These are phyloP conservation scores for Clarireedia hainanense DNA, from an alignment of 2,329 filamentous ascomycete genomes.

Conservation along the genomic window DNA sequence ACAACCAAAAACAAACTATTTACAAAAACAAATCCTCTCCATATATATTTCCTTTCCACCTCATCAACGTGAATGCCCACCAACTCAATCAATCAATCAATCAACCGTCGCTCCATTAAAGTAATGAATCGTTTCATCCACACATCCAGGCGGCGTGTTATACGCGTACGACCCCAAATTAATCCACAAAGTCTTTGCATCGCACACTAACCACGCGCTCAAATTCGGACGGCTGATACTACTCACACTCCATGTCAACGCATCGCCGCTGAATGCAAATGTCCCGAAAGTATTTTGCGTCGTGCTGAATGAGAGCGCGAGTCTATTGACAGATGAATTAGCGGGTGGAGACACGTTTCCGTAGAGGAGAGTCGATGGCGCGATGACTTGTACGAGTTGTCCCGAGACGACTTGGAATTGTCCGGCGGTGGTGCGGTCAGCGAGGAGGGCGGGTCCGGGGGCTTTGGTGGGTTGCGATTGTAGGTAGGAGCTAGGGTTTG, in stretches of 20 bases:
- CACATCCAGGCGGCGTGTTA: slow-evolving; percentile 48
- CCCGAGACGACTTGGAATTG: slow-evolving; percentile 49
- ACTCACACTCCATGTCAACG: slow-evolving; percentile 44
- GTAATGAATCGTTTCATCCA: slow-evolving; percentile 47
- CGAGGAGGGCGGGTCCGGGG: slow-evolving; percentile 43
- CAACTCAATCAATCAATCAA: neutral
- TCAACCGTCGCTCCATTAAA: slow-evolving; percentile 34
- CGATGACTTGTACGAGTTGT: slow-evolving; percentile 43
- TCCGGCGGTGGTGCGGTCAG: slow-evolving; percentile 44
- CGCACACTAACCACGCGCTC: slow-evolving; percentile 52
- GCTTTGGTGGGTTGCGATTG: slow-evolving; percentile 38
- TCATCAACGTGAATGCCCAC: neutral
- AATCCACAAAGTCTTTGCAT: slow-evolving; percentile 43
- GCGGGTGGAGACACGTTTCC: slow-evolving; percentile 17
- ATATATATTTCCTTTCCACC: neutral
- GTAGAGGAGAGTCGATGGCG: slow-evolving; percentile 20
- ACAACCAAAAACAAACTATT: neutral
- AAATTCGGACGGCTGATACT: slow-evolving; percentile 45
- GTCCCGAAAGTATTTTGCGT: slow-evolving; percentile 46
- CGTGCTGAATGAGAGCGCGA: slow-evolving; percentile 43
- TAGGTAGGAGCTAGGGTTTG: slow-evolving; percentile 31
- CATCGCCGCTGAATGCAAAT: slow-evolving; percentile 51
- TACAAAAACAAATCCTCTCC: neutral
- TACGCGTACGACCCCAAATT: slow-evolving; percentile 53
- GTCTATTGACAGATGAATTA: slow-evolving; percentile 38